Base-by-base conservation (phyloP, 2,329 filamentous ascomycete genomes). In the Didymella arachidicola region DNA sequence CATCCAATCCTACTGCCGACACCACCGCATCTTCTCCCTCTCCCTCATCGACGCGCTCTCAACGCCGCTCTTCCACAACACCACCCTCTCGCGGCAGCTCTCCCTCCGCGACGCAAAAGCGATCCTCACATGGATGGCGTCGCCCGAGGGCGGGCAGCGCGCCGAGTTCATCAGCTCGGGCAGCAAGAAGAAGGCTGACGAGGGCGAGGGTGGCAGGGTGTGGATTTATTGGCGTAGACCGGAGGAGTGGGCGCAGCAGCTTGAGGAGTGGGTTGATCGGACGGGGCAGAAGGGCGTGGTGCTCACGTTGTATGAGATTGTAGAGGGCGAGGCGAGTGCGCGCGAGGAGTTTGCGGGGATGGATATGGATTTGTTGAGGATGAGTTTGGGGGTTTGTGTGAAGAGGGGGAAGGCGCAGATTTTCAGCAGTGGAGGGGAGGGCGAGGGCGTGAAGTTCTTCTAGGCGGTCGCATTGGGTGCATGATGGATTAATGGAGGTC, bases 381-480 rank as follows among this genome's bases (percentile, higher is more conserved):
- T 89, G 76, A 89, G 91, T 36, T 82, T 99, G 47, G 85, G 86
- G 60, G 83, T 95, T 48, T 83, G 97, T 47, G 93, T 96, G 34
- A 97, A 96, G 83, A 86, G 89, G 62, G 93, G 93, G 67, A 96
- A 91, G 79, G 94, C 93, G 14, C 94, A 98, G 78, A 87, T 98
- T 26, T 98, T 99, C 79, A 86, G 87, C 53, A 93, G 94, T 70
- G 75, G 74, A 27, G 90, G 91, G 60, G 87, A 91, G 71, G 57
- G 57, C 1, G 57, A 60, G 51, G 95, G 95, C 70, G 92, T 98
- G 65, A 99, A 99, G 81, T 98, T 99, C 81, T 98, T 98, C 75
- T 97, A 57, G 58, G 27, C 27, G 25, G 3, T 16, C 8, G 36
- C 8, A 1, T n/a, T 4, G 16, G 26, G 27, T 34, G 34, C 4